phyloP scores from a whole-genome alignment of 1,139 yeast species.

The Geotrichum candidum region DNA sequence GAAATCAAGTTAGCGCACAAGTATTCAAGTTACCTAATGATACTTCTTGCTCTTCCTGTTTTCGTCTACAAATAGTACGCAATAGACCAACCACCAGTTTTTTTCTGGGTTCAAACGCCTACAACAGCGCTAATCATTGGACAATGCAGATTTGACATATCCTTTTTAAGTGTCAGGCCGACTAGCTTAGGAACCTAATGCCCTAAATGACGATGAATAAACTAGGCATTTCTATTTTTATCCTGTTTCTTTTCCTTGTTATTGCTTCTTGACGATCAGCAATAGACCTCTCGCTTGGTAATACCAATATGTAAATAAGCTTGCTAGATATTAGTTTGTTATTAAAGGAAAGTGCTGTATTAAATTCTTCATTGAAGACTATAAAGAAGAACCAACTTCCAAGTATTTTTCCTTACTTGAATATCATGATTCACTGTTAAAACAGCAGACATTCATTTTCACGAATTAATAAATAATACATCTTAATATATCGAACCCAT shows the following conservation, averaged over 20 bases:
- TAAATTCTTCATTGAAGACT: neutral
- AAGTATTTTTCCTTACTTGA: neutral
- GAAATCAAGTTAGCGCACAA: too few relatives aligned
- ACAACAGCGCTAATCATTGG: neutral
- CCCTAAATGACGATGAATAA: neutral
- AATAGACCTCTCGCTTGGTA: neutral
- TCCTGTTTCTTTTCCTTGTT: neutral
- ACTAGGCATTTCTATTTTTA: neutral
- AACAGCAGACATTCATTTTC: neutral
- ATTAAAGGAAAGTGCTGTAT: neutral
- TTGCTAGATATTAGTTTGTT: neutral
- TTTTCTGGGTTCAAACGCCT: neutral
- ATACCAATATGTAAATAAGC: neutral
- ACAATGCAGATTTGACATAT: neutral
- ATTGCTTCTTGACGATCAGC: neutral
- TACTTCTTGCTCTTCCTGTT: neutral
- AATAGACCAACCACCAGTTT: neutral
- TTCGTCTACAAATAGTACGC: neutral
- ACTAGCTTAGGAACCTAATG: neutral
- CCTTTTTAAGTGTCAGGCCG: neutral
- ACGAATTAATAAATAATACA: neutral
- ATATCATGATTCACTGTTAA: neutral
- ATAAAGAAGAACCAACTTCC: neutral
- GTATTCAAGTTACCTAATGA: neutral
- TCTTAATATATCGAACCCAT: neutral